Evolutionary conservation across 2,329 filamentous ascomycete species (phyloP), one percentile per base, ranked within the genome.

Genomic region (Dryadomyces sulphureus): DNA sequence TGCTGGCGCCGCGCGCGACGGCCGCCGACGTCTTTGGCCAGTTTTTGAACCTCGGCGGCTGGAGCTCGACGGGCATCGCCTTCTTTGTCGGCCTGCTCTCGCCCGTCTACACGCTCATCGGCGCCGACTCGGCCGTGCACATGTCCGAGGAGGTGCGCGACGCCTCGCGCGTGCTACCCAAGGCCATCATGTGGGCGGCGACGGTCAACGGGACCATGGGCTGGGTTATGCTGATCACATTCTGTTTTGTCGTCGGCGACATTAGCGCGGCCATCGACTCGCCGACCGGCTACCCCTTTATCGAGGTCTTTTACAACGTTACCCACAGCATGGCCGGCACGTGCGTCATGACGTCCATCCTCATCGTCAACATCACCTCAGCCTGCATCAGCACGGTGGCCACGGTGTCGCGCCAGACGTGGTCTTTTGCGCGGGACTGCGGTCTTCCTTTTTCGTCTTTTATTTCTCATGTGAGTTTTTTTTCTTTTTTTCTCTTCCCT

Each of bases 361-460:
- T 75, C 3, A 62, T 73, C 4, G 56, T 73, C 17, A 66, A 72
- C 25, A 59, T 68, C 5, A 65, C 66, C 1, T 68, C 65, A 17
- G 67, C 67, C 32, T 70, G 66, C 14, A 68, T 74, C 19, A 69
- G 68, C 1, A 70, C 73, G 48, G 66, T 79, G 0, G 72, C 71
- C 1, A 72, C 77, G 0, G 73, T 75, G 0, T 77, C 73, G 0
- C 66, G 74, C 12, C 67, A 75, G 46, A 66, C 72, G 11, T 77
- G 70, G 69, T 70, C 73, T 0, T 77, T 77, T 52, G 68, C 69
- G 3, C 60, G 67, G 43, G 69, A 71, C 49, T 57, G 61, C 7
- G 66, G 66, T 1, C 57, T 69, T 7, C 65, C 66, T 0, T 64
- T 60, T 45, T 60, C 63, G 1, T 32, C 38, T 1, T 66, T 60